Base-by-base conservation (phyloP, 768 basidiomycete species). In the Clavulina sp. region DNA sequence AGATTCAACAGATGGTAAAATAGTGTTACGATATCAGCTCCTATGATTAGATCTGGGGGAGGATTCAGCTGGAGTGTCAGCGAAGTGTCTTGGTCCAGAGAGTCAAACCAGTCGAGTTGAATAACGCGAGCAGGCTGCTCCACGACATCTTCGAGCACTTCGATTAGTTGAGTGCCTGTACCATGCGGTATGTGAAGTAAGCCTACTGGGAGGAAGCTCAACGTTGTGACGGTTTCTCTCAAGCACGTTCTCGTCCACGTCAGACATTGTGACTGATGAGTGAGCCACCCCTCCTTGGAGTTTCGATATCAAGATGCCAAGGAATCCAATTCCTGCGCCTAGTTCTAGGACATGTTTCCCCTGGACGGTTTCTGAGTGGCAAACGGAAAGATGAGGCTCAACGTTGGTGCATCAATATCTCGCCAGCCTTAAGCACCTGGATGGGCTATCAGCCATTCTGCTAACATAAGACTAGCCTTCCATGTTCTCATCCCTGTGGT, bases 401-500 rank as follows among this genome's bases (percentile, higher is more conserved):
- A 9, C n/a, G 36, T 7, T 19, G 26, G 50, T 13, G 51, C n/a
- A 47, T 38, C 36, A 21, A 21, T 13, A 21, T 38, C 21, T 21
- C 36, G 36, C 36, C 9, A 28, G 52, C 31, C 26, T 19, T 44
- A 30, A 61, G 57, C 63, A 82, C 84, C 72, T 62, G 76, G 66
- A 59, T 80, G 68, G 5, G 58, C 54, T 19, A 76, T 70, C 23
- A 87, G 66, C 58, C 76, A 79, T 46, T 78, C 71, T 0, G 77
- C 75, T 19, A 87, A 67, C 29, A 73, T 66, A 41, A 80, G 72
- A 57, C 82, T 80, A 4, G 85, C 81, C 28, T 71, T 67, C 85
- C 85, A 88, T 4, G 84, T 88, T 50, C 81, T 71, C 46, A 87
- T 64, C 9, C 85, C 84, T 1, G 84, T 87, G 0, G 83, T 87